Percentiles rank a stretch among this genome's conserved stretches.
These are phyloP conservation scores for Hippophae gyantsensis DNA, from an alignment of 306 rosid species.

Conservation along the genomic window DNA sequence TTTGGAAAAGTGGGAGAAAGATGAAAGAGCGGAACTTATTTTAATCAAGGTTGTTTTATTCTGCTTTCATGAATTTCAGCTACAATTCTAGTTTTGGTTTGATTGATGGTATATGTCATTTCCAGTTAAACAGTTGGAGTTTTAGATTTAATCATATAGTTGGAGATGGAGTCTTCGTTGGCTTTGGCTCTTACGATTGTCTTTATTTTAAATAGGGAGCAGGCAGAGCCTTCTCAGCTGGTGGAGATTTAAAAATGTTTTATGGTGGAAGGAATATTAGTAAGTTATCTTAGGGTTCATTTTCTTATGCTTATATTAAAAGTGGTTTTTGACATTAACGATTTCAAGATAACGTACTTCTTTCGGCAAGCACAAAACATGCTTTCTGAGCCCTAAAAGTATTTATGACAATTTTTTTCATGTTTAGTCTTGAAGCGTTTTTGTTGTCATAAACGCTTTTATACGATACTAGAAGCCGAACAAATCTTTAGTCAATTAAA, in stretches of 20 bases:
- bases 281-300: conserved; percentile 11
- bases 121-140: neutral
- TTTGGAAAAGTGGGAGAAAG: conserved; percentile 90
- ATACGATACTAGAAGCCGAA: no score
- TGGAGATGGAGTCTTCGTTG: neutral
- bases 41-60: conserved; percentile 57
- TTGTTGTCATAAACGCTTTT: no score
- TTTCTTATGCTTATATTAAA: no score
- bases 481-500: no score
- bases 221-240: conserved; percentile 90
- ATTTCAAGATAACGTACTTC: no score
- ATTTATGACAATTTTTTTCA: no score
- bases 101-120: neutral
- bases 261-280: conserved; percentile 65
- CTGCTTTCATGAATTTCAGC: neutral
- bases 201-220: conserved; percentile 44
- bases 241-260: conserved; percentile 89
- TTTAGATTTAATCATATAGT: neutral
- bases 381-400: no score
- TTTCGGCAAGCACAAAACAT: no score
- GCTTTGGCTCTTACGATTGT: conserved; percentile 4
- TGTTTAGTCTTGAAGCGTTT: no score
- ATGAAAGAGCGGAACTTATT: conserved; percentile 60
- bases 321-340: no score
- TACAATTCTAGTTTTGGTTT: neutral